A percentile compares a stretch with the other conserved stretches of the same genome.
These are phyloP conservation scores for Mortierella sp. DNA, from an alignment of 371 early-diverging fungal genomes.

Conservation along the genomic window DNA sequence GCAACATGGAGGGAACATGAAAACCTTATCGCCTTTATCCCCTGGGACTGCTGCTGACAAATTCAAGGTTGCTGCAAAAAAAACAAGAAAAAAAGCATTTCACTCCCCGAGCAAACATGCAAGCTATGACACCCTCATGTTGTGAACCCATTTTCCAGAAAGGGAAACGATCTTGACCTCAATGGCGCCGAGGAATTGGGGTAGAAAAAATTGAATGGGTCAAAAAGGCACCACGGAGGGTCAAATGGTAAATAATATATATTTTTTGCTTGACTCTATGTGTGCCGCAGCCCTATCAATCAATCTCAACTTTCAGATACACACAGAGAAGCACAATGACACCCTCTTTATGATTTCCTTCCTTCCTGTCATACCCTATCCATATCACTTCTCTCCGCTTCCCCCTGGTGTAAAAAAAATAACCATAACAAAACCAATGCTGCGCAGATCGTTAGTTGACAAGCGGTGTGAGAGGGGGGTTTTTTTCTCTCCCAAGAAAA, in stretches of 20 bases:
- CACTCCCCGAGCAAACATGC: neutral
- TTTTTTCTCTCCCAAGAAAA: neutral
- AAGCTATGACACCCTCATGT: constrained; percentile 50
- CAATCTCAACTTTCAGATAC: no score
- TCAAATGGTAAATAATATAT: neutral
- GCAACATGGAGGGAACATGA: neutral
- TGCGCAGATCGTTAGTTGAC: neutral
- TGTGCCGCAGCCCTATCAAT: neutral
- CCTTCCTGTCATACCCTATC: neutral
- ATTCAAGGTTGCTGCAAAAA: neutral
- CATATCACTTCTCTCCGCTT: neutral
- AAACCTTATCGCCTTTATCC: neutral
- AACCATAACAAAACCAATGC: neutral
- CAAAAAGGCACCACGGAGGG: neutral
- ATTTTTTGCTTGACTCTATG: neutral
- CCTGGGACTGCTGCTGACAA: neutral
- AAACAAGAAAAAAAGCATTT: neutral
- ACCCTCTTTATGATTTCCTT: neutral
- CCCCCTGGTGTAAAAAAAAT: neutral
- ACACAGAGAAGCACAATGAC: neutral
- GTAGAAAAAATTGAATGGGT: neutral
- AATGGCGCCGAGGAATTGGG: constrained; percentile 8
- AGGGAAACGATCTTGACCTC: neutral
- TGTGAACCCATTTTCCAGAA: neutral
- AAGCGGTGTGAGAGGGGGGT: neutral